Base-by-base conservation (phyloP, 2,329 filamentous ascomycete species). In the Colletotrichum tofieldiae region DNA sequence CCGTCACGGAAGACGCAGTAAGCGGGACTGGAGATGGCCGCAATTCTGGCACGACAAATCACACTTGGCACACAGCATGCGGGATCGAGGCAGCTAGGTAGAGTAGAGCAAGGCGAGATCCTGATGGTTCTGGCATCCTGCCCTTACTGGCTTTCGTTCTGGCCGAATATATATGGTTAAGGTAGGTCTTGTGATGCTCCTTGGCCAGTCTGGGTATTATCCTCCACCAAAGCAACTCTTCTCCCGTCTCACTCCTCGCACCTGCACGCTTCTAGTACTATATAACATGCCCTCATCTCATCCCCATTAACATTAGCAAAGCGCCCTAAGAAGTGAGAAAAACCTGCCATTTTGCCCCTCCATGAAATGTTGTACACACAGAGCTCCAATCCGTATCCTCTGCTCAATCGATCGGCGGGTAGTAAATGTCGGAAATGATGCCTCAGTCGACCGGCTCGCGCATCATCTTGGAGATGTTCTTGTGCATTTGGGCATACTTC, bases 401-500 rank as follows among this genome's bases (percentile, higher is more conserved):
- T 65, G 52, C 43, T 59, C 23, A 12, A 26, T 49, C 43, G 8
- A 37, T n/a, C 54, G 47, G 11, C 11, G 64, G 58, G 73, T 20
- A 62, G 35, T 14, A 14, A 51, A 59, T 32, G 51, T 41, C 20
- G 26, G 47, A 20, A 37, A n/a, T 2, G 0, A 14, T 51, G 41
- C 37, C 32, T 74, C 49, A 82, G 45, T 73, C 72, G n/a, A 76
- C 76, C 70, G 87, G 85, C 20, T 84, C 78, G 32, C 83, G 83
- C 39, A 85, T 82, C 82, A 87, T 85, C 79, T 90, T 90, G 12
- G 84, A 76, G 49, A 91, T 85, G 88, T 88, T 91, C 77, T 90
- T 90, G 75, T 86, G 83, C 86, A 91, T 90, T 70, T 86, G 84
- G 0, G 81, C 81, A 76, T 86, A 92, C 79, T 91, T 91, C 75